phyloP scores from a whole-genome alignment of 441 rosid species.

The Daphne laureola region DNA sequence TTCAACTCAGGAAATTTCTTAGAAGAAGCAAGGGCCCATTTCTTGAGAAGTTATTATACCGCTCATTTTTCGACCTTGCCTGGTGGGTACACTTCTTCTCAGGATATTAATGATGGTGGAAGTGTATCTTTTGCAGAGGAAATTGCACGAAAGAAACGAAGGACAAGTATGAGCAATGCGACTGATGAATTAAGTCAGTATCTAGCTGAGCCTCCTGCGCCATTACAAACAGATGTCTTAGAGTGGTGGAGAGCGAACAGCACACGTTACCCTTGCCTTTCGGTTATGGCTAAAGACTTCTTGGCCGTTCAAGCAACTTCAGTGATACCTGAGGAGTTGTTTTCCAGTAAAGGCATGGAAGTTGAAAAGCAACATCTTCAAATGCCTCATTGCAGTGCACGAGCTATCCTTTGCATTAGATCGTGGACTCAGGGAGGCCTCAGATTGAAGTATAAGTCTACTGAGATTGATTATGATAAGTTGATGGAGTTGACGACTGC shows the following conservation, averaged over 20 bases:
- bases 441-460: constrained; percentile 59
- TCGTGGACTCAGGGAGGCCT: constrained; percentile 80
- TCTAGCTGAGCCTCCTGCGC: constrained; percentile 78
- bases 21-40: constrained; percentile 80
- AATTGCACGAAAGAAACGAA: constrained; percentile 81
- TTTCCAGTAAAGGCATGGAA: constrained; percentile 69
- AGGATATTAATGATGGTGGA: constrained; percentile 69
- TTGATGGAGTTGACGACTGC: constrained; percentile 59
- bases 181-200: constrained; percentile 87
- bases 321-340: constrained; percentile 68
- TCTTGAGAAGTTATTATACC: constrained; percentile 57
- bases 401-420: constrained; percentile 61
- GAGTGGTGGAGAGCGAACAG: constrained; percentile 96
- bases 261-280: constrained; percentile 72
- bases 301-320: constrained; percentile 79
- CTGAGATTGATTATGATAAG: constrained; percentile 73
- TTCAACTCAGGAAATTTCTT: constrained; percentile 58
- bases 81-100: constrained; percentile 45
- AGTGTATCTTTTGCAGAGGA: constrained; percentile 88
- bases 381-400: constrained; percentile 69
- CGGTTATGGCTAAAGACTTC: constrained; percentile 83
- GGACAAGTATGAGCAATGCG: constrained; percentile 56
- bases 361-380: constrained; percentile 54
- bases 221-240: constrained; percentile 74
- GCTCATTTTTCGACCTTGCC: constrained; percentile 52